phyloP scores from a whole-genome alignment of 192 early-diverging fungal genomes.

The Backusella parvicylindrica region DNA sequence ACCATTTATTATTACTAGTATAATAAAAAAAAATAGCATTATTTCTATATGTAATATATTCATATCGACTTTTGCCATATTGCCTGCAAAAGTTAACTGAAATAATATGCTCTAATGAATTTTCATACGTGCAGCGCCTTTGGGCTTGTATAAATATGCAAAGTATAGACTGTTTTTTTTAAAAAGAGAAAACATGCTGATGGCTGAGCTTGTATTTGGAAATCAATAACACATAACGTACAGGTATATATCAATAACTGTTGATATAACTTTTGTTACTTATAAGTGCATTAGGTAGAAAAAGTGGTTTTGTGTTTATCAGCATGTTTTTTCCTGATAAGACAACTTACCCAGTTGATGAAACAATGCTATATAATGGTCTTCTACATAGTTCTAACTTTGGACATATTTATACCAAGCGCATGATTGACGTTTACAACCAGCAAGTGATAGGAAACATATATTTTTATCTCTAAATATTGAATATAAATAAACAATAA shows the following conservation, averaged over 20 bases:
- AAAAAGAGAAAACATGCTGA: constrained; percentile 68
- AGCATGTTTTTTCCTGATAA: constrained; percentile 85
- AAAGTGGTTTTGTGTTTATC: constrained; percentile 85
- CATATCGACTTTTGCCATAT: too few relatives aligned
- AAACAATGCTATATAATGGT: constrained; percentile 80
- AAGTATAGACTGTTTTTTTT: constrained; percentile 72
- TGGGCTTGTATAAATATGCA: constrained; percentile 81
- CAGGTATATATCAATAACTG: not conserved
- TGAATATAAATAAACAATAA: not conserved
- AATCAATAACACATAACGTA: constrained; percentile 56
- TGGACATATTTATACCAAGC: constrained; percentile 77
- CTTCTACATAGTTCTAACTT: constrained; percentile 78
- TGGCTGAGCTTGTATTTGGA: constrained; percentile 74
- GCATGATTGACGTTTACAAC: constrained; percentile 81
- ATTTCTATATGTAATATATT: too few relatives aligned
- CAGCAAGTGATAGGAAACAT: constrained; percentile 56
- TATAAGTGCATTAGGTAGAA: constrained; percentile 52
- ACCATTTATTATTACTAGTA: not conserved
- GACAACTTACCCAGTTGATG: constrained; percentile 79
- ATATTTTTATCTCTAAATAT: too few relatives aligned
- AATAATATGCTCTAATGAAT: too few relatives aligned
- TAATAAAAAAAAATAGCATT: not conserved
- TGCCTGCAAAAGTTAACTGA: too few relatives aligned
- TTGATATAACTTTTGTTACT: not conserved
- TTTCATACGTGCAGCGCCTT: too few relatives aligned